These are phyloP conservation scores for Trichophyton equinum DNA, from an alignment of 2,329 filamentous ascomycete species.

Conservation along the genomic window DNA sequence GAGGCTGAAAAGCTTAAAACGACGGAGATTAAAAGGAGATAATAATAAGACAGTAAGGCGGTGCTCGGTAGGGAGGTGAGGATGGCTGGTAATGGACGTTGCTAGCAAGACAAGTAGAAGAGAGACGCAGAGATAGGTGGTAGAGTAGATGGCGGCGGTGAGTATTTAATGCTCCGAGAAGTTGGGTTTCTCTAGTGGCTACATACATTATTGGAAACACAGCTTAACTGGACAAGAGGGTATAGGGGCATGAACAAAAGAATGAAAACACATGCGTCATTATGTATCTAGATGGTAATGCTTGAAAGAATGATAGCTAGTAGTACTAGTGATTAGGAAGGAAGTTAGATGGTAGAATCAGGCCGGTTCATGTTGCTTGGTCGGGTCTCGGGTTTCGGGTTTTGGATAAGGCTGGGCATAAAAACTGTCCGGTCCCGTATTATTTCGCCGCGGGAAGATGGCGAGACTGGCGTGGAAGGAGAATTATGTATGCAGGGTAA, in stretches of 20 bases:
- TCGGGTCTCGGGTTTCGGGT: background rate
- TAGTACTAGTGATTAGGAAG: background rate
- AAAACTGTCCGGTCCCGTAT: background rate
- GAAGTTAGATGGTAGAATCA: background rate
- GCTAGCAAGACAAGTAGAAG: no score
- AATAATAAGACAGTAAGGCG: no score
- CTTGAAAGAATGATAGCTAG: background rate
- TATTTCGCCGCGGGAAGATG: background rate
- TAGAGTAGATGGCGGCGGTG: no score
- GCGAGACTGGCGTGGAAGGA: background rate
- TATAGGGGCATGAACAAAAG: background rate
- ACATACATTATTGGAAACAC: background rate
- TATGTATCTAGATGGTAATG: conserved; percentile 4
- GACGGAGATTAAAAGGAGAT: background rate
- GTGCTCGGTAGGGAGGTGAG: no score
- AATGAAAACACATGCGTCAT: conserved; percentile 3
- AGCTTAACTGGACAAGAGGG: background rate
- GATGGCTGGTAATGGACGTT: no score
- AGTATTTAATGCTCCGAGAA: background rate
- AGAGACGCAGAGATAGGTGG: no score
- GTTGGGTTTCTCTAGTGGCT: background rate
- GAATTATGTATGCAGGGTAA: background rate
- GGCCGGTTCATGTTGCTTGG: background rate
- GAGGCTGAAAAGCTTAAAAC: background rate
- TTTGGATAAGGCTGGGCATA: background rate